Evolutionary conservation across 2,329 filamentous ascomycete genomes (phyloP).

Genomic region (Diaporthe humulicola): DNA sequence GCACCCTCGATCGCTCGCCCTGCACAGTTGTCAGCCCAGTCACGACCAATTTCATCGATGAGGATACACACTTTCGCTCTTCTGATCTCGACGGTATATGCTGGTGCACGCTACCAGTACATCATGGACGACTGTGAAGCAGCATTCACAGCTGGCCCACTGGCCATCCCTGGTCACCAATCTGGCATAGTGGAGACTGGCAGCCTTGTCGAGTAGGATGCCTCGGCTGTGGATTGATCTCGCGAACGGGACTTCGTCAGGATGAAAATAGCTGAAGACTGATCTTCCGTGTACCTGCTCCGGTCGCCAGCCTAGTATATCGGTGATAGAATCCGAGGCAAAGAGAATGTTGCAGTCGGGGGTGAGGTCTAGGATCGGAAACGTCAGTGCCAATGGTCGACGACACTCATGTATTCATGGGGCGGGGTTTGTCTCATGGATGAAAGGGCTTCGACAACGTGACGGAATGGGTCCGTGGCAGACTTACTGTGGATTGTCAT

Average conservation of each 20-base stretch:
- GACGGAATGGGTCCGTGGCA: conserved; percentile 32
- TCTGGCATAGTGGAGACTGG: conserved; percentile 84
- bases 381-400: background rate
- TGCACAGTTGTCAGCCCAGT: conserved; percentile 50
- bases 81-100: conserved; percentile 77
- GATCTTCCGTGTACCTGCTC: conserved; percentile 82
- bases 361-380: conserved; percentile 71
- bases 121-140: conserved; percentile 90
- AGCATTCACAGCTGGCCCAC: conserved; percentile 88
- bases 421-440: background rate
- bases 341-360: conserved; percentile 84
- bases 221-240: conserved; percentile 79
- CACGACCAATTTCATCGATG: too few species aligned
- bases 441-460: conserved; percentile 1
- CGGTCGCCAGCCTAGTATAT: conserved; percentile 85
- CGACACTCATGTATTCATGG: conserved; percentile 21
- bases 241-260: conserved; percentile 82
- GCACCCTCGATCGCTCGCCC: conserved; percentile 84
- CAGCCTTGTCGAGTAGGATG: conserved; percentile 84
- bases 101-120: conserved; percentile 88
- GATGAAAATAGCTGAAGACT: conserved; percentile 89
- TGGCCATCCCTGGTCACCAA: conserved; percentile 76
- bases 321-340: conserved; percentile 84
- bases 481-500: conserved; percentile 89
- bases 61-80: conserved; percentile 77